Evolutionary conservation across 805 yeast species (phyloP).

Genomic region (Kodamaea fukazawae): DNA sequence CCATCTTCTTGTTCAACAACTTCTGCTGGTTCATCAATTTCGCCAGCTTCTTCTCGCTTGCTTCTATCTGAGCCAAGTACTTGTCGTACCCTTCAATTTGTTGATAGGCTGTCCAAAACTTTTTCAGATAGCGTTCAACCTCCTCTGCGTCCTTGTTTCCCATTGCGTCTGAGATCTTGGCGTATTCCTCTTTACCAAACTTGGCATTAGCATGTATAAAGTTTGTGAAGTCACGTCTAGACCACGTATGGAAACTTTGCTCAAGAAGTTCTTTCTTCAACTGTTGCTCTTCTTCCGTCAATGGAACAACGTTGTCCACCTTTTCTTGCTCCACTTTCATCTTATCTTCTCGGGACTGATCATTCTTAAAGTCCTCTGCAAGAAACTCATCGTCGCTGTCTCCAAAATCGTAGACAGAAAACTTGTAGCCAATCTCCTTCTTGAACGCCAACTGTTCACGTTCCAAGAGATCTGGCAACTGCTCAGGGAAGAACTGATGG

Average conservation of each 20-base stretch:
- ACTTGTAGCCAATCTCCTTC: conserved; percentile 56
- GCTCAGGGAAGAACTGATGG: conserved; percentile 68
- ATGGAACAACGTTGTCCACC: conserved; percentile 54
- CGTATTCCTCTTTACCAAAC: conserved; percentile 54
- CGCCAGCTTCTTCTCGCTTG: conserved; percentile 66
- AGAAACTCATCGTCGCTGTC: conserved; percentile 49
- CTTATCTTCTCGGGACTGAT: conserved; percentile 33
- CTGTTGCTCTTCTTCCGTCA: conserved; percentile 60
- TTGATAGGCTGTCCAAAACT: conserved; percentile 60
- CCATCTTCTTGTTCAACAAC: conserved; percentile 52
- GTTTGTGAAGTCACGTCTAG: conserved; percentile 70
- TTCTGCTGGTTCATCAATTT: conserved; percentile 54
- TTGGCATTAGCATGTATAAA: conserved; percentile 69
- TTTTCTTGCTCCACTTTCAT: conserved; percentile 49
- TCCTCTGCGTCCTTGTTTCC: conserved; percentile 59
- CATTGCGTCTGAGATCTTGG: conserved; percentile 51
- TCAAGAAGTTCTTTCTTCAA: conserved; percentile 52
- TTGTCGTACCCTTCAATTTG: conserved; percentile 71
- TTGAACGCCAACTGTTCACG: conserved; percentile 66
- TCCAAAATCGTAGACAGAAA: conserved; percentile 59
- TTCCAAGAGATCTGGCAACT: conserved; percentile 50
- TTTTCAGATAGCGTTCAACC: conserved; percentile 54
- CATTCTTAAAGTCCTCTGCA: conserved; percentile 46
- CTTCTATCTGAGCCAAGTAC: conserved; percentile 66
- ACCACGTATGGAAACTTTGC: conserved; percentile 65